Percentiles rank a stretch among this genome's conserved stretches.
Evolutionary conservation across 257 asterid species (phyloP).

Genomic region (Hygrophila difformis): DNA sequence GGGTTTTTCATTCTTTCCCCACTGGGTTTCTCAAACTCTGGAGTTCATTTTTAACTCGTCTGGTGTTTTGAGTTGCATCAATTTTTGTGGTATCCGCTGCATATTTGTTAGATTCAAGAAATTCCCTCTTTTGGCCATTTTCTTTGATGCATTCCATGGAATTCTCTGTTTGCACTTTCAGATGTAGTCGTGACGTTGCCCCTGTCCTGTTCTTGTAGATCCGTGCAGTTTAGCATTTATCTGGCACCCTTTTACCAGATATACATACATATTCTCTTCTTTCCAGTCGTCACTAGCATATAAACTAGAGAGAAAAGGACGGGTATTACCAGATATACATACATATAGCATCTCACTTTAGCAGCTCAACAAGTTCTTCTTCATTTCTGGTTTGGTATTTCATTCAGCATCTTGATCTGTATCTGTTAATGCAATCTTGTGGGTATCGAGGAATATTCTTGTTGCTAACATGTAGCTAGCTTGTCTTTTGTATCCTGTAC

Average conservation of each 20-base stretch:
- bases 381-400: neutral
- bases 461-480: neutral
- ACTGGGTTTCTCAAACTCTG: constrained; percentile 5
- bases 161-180: neutral
- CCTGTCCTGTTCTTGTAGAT: constrained; percentile 18
- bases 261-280: neutral
- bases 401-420: neutral
- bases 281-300: neutral
- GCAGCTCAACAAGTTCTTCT: constrained; percentile 3
- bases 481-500: constrained; percentile 1
- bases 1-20: neutral
- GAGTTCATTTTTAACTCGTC: neutral
- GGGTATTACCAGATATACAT: too few species aligned
- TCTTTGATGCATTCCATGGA: constrained; percentile 4
- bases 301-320: neutral
- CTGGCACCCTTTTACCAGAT: neutral
- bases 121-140: constrained; percentile 6
- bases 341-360: too few species aligned
- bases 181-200: constrained; percentile 8
- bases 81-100: neutral
- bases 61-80: neutral
- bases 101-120: constrained; percentile 13
- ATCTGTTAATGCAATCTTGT: too few species aligned
- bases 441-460: too few species aligned
- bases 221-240: constrained; percentile 13